Evolutionary conservation across 1,284 basidiomycete species (phyloP), one percentile per base, ranked within the genome.

Genomic region (Tilletia indica): DNA sequence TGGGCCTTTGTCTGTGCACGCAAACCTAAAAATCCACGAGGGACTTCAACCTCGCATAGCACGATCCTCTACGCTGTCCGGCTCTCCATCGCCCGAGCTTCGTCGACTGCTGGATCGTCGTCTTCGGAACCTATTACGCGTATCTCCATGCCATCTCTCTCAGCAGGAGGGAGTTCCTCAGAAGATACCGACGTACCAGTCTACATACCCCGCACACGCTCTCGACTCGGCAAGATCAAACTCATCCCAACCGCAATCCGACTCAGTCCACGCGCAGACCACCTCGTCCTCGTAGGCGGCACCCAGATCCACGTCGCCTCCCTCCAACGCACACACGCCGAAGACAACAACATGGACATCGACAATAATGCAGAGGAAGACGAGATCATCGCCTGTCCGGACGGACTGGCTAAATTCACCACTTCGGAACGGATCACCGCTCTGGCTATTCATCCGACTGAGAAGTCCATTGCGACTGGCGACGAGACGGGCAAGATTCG

Each of bases 381-480:
- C 34, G 51, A 54, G 8, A 64, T 19, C 34, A 64, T 64, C 61
- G 6, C 61, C 6, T 64, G 34, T 12, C 16, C 36, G 4, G 61
- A 39, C 34, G 61, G 61, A 16, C 38, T 64, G 61, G 61, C 61
- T 14, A 14, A 42, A 6, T 64, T 47, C 73, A 75, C 25, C 73
- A 72, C 49, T 67, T 72, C 19, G 69, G 76, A 79, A n/a, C 64
- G 67, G n/a, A 87, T 98, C 74, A 95, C 92, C 0, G 93, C 92
- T 81, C 87, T 98, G 61, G 90, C 92, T 3, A 92, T 93, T 81
- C 94, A 97, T 82, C 96, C 96, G 0, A 87, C 75, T 51, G 93
- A 97, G 77, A 91, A 94, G 72, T 94, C 92, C 85, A 97, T 99
- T 80, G 95, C 94, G 3, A 97, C 96, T 0, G 96, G 96, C 47